These are phyloP conservation scores for Geotrichum cucujoidarum DNA, from an alignment of 1,139 yeast genomes.

Conservation along the genomic window DNA sequence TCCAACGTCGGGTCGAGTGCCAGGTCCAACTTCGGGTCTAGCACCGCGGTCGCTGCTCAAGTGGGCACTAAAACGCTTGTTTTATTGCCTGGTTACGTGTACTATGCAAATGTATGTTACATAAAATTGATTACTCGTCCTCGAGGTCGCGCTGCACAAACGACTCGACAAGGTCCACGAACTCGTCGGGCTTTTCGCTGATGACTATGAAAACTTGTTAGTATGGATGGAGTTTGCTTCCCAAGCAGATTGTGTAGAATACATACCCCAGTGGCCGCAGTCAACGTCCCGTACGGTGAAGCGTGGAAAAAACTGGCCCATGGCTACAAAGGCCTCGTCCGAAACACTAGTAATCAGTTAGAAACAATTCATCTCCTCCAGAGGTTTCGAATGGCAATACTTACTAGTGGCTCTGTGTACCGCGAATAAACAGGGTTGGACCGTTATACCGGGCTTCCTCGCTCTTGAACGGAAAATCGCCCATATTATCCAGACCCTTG, in stretches of 20 bases:
- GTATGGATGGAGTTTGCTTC: not conserved
- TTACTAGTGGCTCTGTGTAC: constrained; percentile 60
- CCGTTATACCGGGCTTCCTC: constrained; percentile 55
- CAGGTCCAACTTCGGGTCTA: too few relatives aligned
- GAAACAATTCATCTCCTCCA: too few relatives aligned
- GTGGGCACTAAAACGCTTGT: too few relatives aligned
- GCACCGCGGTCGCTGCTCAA: too few relatives aligned
- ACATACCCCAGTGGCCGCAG: constrained; percentile 76
- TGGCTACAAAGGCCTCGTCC: constrained; percentile 72
- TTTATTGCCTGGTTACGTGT: too few relatives aligned
- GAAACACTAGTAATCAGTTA: constrained; percentile 45
- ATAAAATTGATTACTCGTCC: constrained; percentile 10
- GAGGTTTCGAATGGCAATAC: constrained; percentile 19
- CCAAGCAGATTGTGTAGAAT: not conserved
- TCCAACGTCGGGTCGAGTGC: too few relatives aligned
- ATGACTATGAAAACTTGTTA: constrained; percentile 23
- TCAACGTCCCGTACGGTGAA: constrained; percentile 71
- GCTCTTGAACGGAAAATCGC: constrained; percentile 73
- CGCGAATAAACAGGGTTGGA: constrained; percentile 76
- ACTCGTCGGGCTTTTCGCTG: constrained; percentile 31
- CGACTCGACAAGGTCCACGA: constrained; percentile 18
- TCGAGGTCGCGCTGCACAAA: constrained; percentile 17
- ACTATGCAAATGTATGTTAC: too few relatives aligned
- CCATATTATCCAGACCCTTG: constrained; percentile 57
- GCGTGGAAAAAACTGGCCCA: constrained; percentile 74